These are phyloP conservation scores for Nicotiana knightiana DNA, from an alignment of 257 asterid species.

Conservation along the genomic window DNA sequence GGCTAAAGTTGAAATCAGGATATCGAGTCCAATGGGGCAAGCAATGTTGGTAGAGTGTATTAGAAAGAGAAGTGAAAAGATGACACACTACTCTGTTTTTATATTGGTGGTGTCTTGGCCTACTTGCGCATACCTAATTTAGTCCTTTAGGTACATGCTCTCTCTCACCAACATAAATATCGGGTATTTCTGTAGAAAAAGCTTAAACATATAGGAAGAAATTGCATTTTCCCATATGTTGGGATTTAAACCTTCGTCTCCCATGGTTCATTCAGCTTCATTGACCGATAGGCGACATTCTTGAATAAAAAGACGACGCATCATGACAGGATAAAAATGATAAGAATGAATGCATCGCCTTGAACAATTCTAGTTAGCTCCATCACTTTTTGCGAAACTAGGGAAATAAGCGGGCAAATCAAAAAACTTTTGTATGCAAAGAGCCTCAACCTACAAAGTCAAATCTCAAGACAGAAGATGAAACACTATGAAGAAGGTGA, in stretches of 20 bases:
- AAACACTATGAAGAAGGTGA: background rate
- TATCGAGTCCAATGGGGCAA: background rate
- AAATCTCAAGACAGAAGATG: background rate
- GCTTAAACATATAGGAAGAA: background rate
- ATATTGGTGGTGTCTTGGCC: background rate
- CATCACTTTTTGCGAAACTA: background rate
- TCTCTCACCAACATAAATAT: background rate
- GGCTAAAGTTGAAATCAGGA: background rate
- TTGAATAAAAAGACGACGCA: background rate
- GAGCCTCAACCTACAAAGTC: background rate
- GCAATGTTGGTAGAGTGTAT: background rate
- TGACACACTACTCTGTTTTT: background rate
- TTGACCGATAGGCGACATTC: background rate
- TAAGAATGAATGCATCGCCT: background rate
- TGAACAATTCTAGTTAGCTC: background rate
- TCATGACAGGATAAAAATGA: background rate
- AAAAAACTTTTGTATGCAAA: background rate
- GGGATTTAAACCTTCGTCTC: background rate
- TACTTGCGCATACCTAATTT: background rate
- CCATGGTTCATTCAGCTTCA: background rate
- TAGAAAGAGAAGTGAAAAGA: background rate
- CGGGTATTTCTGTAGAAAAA: background rate
- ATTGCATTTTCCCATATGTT: background rate
- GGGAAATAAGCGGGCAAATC: background rate
- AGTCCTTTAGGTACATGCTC: background rate